These are phyloP conservation scores for Thalia dealbata DNA, from an alignment of 176 grass and related monocot genomes.

Conservation along the genomic window DNA sequence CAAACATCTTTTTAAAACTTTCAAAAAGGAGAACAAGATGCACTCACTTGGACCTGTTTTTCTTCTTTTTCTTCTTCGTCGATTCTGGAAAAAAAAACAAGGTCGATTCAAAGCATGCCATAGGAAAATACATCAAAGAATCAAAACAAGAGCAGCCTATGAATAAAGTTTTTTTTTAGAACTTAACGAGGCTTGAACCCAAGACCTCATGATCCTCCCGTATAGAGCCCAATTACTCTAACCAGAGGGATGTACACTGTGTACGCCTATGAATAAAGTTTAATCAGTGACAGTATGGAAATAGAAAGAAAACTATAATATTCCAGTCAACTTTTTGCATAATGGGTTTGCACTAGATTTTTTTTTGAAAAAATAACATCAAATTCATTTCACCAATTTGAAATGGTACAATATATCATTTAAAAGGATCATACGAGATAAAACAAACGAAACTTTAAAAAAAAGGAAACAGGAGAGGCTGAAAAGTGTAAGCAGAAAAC, in stretches of 20 bases:
- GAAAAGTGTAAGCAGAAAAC: too few relatives aligned
- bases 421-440: too few relatives aligned
- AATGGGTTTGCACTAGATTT: not conserved
- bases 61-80: slow-evolving; percentile 14
- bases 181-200: too few relatives aligned
- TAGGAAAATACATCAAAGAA: not conserved
- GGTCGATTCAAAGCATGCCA: not conserved
- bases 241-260: too few relatives aligned
- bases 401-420: too few relatives aligned
- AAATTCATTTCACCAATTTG: too few relatives aligned
- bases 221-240: too few relatives aligned
- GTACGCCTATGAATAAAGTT: not conserved
- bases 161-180: not conserved
- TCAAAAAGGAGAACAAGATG: not conserved
- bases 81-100: slow-evolving; percentile 1
- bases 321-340: not conserved
- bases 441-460: too few relatives aligned
- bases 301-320: not conserved
- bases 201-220: too few relatives aligned
- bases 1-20: not conserved
- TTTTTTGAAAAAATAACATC: too few relatives aligned
- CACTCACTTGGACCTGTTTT: slow-evolving; percentile 12
- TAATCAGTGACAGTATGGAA: not conserved
- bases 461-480: too few relatives aligned
- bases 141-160: not conserved